phyloP scores from a whole-genome alignment of 441 rosid genomes.

The Gossypium davidsonii region DNA sequence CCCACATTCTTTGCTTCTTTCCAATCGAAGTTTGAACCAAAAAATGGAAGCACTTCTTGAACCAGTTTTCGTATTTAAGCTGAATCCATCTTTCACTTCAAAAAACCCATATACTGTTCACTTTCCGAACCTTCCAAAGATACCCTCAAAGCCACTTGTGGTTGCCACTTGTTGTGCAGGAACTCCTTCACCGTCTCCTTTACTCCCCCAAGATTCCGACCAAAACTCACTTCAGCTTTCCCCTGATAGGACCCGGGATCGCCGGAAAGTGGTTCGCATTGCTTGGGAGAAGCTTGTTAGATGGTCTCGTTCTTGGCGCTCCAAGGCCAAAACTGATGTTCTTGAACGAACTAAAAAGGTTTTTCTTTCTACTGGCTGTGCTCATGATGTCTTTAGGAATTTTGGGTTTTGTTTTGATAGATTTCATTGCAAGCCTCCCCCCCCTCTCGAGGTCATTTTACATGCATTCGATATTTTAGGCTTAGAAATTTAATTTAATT shows the following conservation, averaged over 20 bases:
- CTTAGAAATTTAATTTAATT: neutral
- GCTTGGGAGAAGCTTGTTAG: conserved; percentile 91
- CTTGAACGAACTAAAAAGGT: conserved; percentile 81
- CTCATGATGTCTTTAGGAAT: neutral
- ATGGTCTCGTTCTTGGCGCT: conserved; percentile 86
- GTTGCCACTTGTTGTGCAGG: conserved; percentile 9
- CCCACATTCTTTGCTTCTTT: neutral
- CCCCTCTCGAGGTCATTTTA: neutral
- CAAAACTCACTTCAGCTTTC: neutral
- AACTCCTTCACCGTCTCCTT: conserved; percentile 3
- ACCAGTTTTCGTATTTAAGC: neutral
- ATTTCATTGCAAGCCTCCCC: neutral
- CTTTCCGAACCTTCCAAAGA: neutral
- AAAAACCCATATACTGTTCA: neutral
- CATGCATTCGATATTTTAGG: neutral
- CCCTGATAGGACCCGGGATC: conserved; percentile 38
- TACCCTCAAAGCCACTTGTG: neutral
- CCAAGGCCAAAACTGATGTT: conserved; percentile 62
- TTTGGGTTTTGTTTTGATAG: conserved; percentile 1
- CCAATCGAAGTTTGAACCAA: neutral
- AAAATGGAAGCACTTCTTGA: conserved; percentile 5
- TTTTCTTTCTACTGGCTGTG: neutral
- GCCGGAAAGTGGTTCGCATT: conserved; percentile 59
- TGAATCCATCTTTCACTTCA: neutral
- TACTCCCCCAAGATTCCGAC: conserved; percentile 3